Evolutionary conservation across 2,329 filamentous ascomycete species (phyloP).

Genomic region (Akanthomyces dipterigenus): DNA sequence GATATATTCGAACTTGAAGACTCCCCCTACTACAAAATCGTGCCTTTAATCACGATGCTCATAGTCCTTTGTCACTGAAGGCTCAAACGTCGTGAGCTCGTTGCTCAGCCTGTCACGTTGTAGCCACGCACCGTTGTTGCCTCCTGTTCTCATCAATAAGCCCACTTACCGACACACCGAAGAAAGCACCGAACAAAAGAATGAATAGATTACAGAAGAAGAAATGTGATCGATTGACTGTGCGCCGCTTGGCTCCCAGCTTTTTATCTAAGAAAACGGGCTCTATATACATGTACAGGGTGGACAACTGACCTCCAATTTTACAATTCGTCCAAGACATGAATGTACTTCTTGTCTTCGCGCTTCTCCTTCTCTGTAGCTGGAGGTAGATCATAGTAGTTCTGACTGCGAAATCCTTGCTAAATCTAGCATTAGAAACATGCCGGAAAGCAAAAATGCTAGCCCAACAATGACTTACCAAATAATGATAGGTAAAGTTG

Average conservation of each 20-base stretch:
- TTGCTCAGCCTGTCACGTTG: neutral
- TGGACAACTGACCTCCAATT: slow-evolving; percentile 13
- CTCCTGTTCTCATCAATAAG: too few relatives aligned
- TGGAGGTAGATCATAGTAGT: slow-evolving; percentile 88
- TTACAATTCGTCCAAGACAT: slow-evolving; percentile 84
- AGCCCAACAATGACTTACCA: slow-evolving; percentile 52
- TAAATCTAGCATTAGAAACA: slow-evolving; percentile 34
- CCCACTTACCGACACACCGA: too few relatives aligned
- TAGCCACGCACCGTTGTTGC: too few relatives aligned
- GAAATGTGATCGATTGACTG: neutral
- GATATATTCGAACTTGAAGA: neutral
- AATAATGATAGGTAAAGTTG: slow-evolving; percentile 85
- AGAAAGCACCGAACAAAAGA: too few relatives aligned
- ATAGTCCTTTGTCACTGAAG: neutral
- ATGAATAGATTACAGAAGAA: neutral
- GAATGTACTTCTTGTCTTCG: slow-evolving; percentile 95
- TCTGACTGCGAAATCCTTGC: slow-evolving; percentile 85
- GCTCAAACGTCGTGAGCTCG: too few relatives aligned
- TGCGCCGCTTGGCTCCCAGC: neutral
- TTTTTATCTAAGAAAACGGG: neutral
- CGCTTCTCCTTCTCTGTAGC: slow-evolving; percentile 90
- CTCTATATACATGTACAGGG: slow-evolving; percentile 8
- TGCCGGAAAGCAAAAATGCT: neutral
- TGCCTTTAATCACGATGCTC: neutral
- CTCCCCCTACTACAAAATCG: neutral